Base-by-base conservation (phyloP, 176 grass and related monocot genomes). In the Triticum dicoccoides region DNA sequence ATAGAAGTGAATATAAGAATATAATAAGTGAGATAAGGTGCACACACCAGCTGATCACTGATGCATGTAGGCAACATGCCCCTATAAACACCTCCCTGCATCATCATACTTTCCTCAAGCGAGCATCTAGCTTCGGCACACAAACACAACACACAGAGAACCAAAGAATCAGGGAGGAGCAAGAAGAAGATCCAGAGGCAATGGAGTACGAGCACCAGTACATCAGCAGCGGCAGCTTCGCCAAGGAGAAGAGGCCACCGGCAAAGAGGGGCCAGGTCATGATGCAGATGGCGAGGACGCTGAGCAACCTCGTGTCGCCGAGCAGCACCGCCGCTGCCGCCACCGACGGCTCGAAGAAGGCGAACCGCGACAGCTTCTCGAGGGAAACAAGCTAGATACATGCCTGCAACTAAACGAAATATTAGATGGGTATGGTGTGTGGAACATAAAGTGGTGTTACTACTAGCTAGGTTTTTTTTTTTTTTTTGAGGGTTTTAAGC, bases 241-340 rank as follows among this genome's bases (percentile, higher is more conserved):
- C 3, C 24, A 91, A 91, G 80, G 76, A 91, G 89, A 91, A 68
- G 80, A 91, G 89, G 80, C 85, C 65, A 20, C 75, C 89, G 44
- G 66, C 59, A 45, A 87, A 87, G 89, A 79, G 80, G 61, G 85
- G 89, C 0, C 68, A 87, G 34, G 73, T 91, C 11, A 91, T 87
- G 89, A 2, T 67, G 18, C 75, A 74, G 85, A 91, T 91, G 41
- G 80, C 51, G 33, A 84, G 85, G 80, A 61, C 75, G 7, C 45
- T 91, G 58, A 84, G 89, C 89, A 80, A 37, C 67, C 75, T 87
- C 21, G 21, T 91, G 27, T 62, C 61, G 14, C 14, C 89, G 12
- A 5, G 4, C 75, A 61, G 3, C 32, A 18, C 20, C 12, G 25
- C 24, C 8, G 25, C 7, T 17, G 34, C 25, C 18, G 25, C 44